Base-by-base conservation (phyloP, 2,329 filamentous ascomycete genomes). In the Diplodia seriata region DNA sequence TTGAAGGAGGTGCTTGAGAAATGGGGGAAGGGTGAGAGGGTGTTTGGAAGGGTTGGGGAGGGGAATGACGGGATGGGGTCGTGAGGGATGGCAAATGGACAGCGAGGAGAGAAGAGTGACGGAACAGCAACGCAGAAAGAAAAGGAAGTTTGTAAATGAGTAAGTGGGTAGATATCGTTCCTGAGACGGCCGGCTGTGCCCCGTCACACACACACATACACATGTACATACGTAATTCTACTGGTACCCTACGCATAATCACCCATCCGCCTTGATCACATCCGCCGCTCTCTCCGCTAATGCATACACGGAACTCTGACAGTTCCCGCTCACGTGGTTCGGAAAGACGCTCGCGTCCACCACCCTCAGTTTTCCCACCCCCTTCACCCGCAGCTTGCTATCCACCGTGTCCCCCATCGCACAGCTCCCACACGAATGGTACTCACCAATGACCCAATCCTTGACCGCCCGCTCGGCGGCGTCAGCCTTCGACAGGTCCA, bases 231-330 rank as follows among this genome's bases (percentile, higher is more conserved):
- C 23, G 2, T 26, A 26, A 26, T 3, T 26, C 23, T 26, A 26
- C 2, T 26, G 3, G 3, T 3, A 26, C 9, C 9, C 33, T 11
- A 36, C 31, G 31, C 8, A 33, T 8, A 8, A 33, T 33, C 31
- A 33, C 18, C 18, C 9, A 29, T 63, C 66, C 38, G 53, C 29
- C 57, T 64, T 75, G 29, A 77, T 75, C 2, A 77, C 73, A 47
- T 75, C 72, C 26, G 75, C 75, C 9, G 74, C 75, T 70, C 74
- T 76, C 69, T 76, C 75, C 1, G 75, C 74, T 63, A 77, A 71
- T 20, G 74, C 76, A 67, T 77, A 78, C 70, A 77, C 74, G 0
- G 74, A 76, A 2, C 74, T 70, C 62, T 77, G 76, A n/a, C 65
- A 68, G 14, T 61, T 67, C 4, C 53, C 69, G 15, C 62, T 64